phyloP scores from a whole-genome alignment of 2,329 filamentous ascomycete species.

The Dactylella cylindrospora region DNA sequence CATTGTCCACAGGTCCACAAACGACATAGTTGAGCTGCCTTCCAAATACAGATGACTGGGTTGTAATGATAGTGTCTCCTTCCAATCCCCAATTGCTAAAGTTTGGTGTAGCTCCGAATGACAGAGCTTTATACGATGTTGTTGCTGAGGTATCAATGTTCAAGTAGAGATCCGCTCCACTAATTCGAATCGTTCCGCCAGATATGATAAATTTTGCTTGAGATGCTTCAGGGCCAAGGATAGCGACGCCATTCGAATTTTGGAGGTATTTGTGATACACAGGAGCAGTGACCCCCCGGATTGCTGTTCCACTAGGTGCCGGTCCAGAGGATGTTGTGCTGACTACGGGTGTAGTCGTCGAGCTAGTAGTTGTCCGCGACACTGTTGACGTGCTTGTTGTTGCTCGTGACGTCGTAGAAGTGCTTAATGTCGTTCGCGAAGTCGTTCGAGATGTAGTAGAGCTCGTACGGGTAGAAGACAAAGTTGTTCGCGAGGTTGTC shows the following conservation, averaged over 20 bases:
- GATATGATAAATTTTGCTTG: constrained; percentile 58
- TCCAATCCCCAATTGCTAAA: constrained; percentile 59
- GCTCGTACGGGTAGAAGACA: background rate
- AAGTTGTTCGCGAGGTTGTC: background rate
- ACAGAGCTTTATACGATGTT: constrained; percentile 60
- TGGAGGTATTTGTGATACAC: constrained; percentile 61
- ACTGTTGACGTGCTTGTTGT: too few relatives aligned
- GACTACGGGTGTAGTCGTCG: background rate
- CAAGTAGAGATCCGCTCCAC: constrained; percentile 57
- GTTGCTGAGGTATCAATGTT: constrained; percentile 55
- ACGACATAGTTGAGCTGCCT: constrained; percentile 59
- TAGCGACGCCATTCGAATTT: constrained; percentile 52
- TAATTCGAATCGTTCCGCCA: constrained; percentile 56
- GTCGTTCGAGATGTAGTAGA: background rate
- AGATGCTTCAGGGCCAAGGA: constrained; percentile 58
- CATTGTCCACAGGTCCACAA: constrained; percentile 53
- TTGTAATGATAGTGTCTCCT: constrained; percentile 57
- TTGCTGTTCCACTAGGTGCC: constrained; percentile 46
- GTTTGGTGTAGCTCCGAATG: constrained; percentile 53
- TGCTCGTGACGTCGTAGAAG: background rate
- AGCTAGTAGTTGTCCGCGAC: background rate
- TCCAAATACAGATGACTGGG: constrained; percentile 54
- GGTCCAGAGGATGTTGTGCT: constrained; percentile 10
- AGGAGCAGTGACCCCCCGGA: constrained; percentile 57
- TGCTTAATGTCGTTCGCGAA: background rate